Base-by-base conservation (phyloP, 176 grass and related monocot species). In the Phoenix roebelenii region DNA sequence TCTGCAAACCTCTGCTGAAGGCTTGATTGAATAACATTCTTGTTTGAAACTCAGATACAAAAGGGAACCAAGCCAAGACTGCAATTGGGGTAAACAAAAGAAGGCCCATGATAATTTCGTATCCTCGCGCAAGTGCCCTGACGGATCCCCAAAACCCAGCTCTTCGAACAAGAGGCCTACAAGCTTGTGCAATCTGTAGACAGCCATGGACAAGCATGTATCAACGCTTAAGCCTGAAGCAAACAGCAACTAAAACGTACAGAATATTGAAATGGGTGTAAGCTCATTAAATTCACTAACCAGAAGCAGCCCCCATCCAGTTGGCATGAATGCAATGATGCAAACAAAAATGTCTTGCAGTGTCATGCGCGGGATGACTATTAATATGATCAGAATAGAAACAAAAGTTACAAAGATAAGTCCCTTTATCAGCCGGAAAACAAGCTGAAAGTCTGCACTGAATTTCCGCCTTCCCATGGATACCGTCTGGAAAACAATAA, bases 21-120 rank as follows among this genome's bases (percentile, higher is more conserved):
- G 90, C 90, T 70, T 95, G 90, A 75, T 95, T 95, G 79, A 95
- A 95, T 17, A 95, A 71, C 90, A 95, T 95, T 72, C 90, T 79
- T 0, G 90, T 95, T 71, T 95, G 90, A 59, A 95, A 95, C 76
- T 95, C 90, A 0, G 85, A 89, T 50, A 95, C 85, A 54, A 95
- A 95, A 0, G 90, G 90, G 65, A 95, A 95, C 90, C 90, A 95
- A 25, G 90, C 90, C 2, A 95, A 62, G 56, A 89, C 89, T 0
- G 90, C 85, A 5, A 89, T 84, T 1, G 91, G 91, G 6, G 86
- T 90, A 68, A 96, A 96, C 67, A 90, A 54, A 23, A 96, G 69
- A 25, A 96, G 83, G 5, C 86, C 91, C 86, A 96, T 87, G 66
- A 96, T 76, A 75, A 90, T 82, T 57, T 96, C 86, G 9, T 90